Evolutionary conservation across 2,329 filamentous ascomycete species (phyloP).

Genomic region (Xylaria digitata): DNA sequence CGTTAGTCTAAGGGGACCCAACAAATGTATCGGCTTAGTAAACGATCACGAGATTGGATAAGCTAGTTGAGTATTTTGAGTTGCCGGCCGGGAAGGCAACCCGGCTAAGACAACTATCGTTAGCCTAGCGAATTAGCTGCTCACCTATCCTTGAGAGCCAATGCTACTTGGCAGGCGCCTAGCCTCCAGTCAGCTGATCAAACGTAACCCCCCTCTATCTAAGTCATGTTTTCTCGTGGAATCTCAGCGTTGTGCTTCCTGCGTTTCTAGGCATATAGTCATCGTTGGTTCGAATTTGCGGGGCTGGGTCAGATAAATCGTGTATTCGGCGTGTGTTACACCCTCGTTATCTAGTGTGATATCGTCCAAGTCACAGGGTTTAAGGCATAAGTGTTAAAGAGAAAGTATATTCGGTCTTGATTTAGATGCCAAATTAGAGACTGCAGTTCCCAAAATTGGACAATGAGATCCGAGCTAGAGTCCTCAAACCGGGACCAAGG

Average conservation of each 20-base stretch:
- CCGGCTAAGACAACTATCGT: constrained; percentile 9
- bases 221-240: neutral
- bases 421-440: neutral
- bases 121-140: constrained; percentile 8
- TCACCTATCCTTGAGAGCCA: constrained; percentile 14
- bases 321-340: neutral
- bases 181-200: constrained; percentile 27
- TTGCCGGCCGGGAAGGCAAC: constrained; percentile 33
- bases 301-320: neutral
- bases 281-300: neutral
- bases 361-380: too few relatives aligned
- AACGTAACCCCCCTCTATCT: constrained; percentile 16
- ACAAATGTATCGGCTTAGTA: neutral
- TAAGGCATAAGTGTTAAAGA: neutral
- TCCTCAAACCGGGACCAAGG: neutral
- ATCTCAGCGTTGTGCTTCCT: neutral
- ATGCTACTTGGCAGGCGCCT: neutral
- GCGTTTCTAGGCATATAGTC: neutral
- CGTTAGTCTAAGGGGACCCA: neutral
- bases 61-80: constrained; percentile 10
- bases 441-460: neutral
- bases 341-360: neutral
- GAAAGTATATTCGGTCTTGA: neutral
- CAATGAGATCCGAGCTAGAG: neutral
- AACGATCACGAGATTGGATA: constrained; percentile 4